A percentile compares a stretch with the other conserved stretches of the same genome.
Conservation (phyloP, 176 grass and related monocot genomes). For the Aegilops tauschii region DNA sequence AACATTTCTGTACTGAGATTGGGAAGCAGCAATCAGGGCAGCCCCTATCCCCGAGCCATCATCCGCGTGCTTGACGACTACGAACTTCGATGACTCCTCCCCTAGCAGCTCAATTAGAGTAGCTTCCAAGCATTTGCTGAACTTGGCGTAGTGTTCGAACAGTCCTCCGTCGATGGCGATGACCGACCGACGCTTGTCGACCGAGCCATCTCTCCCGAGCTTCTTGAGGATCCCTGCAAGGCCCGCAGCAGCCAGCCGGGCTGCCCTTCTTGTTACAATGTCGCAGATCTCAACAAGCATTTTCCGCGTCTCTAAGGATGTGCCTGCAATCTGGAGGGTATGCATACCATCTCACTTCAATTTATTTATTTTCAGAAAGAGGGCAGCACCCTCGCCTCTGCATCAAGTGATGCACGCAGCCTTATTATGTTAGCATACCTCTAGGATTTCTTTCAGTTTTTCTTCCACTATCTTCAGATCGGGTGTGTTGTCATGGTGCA, state of each 20-base stretch:
- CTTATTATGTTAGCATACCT: slow-evolving; percentile 5
- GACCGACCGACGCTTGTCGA: slow-evolving; percentile 43
- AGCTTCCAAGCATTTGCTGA: slow-evolving; percentile 57
- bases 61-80: slow-evolving; percentile 41
- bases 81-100: slow-evolving; percentile 36
- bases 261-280: slow-evolving; percentile 66
- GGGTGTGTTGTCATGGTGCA: slow-evolving; percentile 66
- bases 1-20: slow-evolving; percentile 46
- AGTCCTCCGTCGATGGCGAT: slow-evolving; percentile 68
- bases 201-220: slow-evolving; percentile 46
- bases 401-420: too few relatives aligned
- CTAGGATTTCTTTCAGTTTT: slow-evolving; percentile 56
- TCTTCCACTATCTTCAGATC: slow-evolving; percentile 55
- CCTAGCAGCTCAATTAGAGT: slow-evolving; percentile 59
- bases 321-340: slow-evolving; percentile 43
- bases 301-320: slow-evolving; percentile 54
- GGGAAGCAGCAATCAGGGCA: slow-evolving; percentile 76
- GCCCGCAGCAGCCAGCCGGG: slow-evolving; percentile 65
- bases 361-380: too few relatives aligned
- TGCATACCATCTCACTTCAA: neutral
- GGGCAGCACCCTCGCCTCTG: too few relatives aligned
- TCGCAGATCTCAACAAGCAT: slow-evolving; percentile 58
- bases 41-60: slow-evolving; percentile 87
- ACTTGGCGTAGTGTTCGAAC: slow-evolving; percentile 62
- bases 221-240: slow-evolving; percentile 83